Conservation (phyloP, 257 asterid species). For the Primulina huaijiensis region DNA sequence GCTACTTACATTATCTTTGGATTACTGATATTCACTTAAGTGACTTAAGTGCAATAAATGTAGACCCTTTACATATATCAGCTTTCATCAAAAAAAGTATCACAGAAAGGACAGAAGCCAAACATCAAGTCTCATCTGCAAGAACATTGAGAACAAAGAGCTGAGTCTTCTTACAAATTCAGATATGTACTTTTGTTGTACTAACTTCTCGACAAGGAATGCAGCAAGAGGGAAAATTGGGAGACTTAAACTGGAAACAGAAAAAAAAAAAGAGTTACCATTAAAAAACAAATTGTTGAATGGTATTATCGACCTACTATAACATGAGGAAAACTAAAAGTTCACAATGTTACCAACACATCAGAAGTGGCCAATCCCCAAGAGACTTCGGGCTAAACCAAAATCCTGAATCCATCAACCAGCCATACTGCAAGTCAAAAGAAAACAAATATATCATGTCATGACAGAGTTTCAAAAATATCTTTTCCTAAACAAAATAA, state of each 20-base stretch:
- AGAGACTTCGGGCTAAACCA: slow-evolving; percentile 89
- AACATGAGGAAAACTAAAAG: background rate
- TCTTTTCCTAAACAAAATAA: background rate
- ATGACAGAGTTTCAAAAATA: slow-evolving; percentile 15
- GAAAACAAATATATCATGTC: slow-evolving; percentile 21
- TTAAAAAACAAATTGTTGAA: slow-evolving; percentile 3
- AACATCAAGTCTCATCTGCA: slow-evolving; percentile 7
- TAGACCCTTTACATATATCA: slow-evolving; percentile 5
- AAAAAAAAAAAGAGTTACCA: slow-evolving; percentile 1
- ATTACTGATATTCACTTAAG: background rate
- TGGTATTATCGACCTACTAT: slow-evolving; percentile 3
- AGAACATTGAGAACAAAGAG: slow-evolving; percentile 17
- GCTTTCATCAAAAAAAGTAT: background rate
- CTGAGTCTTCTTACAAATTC: slow-evolving; percentile 54
- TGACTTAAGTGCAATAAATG: slow-evolving; percentile 9
- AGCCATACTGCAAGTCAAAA: slow-evolving; percentile 76
- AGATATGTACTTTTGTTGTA: slow-evolving; percentile 48
- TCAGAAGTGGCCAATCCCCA: slow-evolving; percentile 90
- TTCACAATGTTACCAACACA: slow-evolving; percentile 75
- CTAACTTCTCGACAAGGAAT: slow-evolving; percentile 72
- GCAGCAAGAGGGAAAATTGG: slow-evolving; percentile 80
- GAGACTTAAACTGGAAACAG: slow-evolving; percentile 71
- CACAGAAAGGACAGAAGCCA: slow-evolving; percentile 7
- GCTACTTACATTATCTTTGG: slow-evolving; percentile 1
- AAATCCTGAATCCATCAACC: slow-evolving; percentile 78